Evolutionary conservation across 2,329 filamentous ascomycete genomes (phyloP).

Genomic region (Cladosporium sp.): DNA sequence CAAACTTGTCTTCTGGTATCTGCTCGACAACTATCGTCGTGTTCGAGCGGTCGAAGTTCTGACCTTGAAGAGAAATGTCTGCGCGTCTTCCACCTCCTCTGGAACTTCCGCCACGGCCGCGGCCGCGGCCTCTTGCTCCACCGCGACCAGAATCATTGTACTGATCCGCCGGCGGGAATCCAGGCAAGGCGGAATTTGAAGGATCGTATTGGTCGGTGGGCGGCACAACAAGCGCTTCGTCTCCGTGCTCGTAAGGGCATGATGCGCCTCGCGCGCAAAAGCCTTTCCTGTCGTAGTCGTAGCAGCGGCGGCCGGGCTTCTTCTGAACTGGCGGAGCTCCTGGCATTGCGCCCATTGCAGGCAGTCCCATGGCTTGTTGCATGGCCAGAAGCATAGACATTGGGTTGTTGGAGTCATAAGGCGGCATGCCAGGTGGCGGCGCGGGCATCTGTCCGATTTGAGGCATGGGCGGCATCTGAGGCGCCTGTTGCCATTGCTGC

Average conservation of each 20-base stretch:
- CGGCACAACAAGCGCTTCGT: conserved; percentile 45
- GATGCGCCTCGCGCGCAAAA: conserved; percentile 64
- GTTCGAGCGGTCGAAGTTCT: conserved; percentile 58
- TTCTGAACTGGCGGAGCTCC: conserved; percentile 9
- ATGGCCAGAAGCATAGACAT: conserved; percentile 60
- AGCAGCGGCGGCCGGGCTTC: conserved; percentile 47
- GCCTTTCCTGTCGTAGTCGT: conserved; percentile 69
- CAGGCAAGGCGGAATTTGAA: conserved; percentile 44
- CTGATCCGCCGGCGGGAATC: conserved; percentile 15
- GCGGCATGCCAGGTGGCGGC: conserved; percentile 43
- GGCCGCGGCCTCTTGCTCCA: conserved; percentile 36
- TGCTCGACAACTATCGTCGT: conserved; percentile 71
- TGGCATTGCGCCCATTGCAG: conserved; percentile 41
- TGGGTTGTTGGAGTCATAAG: conserved; percentile 57
- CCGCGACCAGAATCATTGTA: conserved; percentile 33
- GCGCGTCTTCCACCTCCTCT: conserved; percentile 43
- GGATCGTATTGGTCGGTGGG: conserved; percentile 56
- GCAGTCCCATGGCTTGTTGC: conserved; percentile 52
- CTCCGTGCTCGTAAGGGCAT: conserved; percentile 67
- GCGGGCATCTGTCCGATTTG: conserved; percentile 31
- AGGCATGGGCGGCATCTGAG: conserved; percentile 18
- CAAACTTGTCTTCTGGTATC: conserved; percentile 68
- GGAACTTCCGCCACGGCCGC: conserved; percentile 29
- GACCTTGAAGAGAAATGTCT: conserved; percentile 61
- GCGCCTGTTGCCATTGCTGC: conserved; percentile 19